Conservation (phyloP, 2,329 filamentous ascomycete species). For the Raffaelea deltoideospora region DNA sequence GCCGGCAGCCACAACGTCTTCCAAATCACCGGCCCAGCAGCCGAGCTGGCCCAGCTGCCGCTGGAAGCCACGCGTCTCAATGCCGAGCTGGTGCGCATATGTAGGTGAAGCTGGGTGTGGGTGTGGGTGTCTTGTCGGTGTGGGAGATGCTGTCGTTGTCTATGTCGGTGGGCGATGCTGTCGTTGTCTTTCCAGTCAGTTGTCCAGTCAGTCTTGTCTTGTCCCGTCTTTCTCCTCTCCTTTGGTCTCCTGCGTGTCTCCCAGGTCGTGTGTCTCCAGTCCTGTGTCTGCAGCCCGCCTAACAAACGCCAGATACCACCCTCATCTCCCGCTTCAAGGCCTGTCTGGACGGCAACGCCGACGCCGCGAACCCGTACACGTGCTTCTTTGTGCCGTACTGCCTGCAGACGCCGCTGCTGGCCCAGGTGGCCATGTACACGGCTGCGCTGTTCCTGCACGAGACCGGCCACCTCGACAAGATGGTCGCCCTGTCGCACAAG, state of each 20-base stretch:
- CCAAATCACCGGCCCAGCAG: conserved; percentile 4
- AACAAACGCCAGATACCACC: conserved; percentile 26
- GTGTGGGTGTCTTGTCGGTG: not conserved
- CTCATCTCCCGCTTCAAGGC: conserved; percentile 35
- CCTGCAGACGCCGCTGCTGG: conserved; percentile 32
- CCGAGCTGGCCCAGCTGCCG: conserved; percentile 24
- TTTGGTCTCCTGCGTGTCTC: no score
- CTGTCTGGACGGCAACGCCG: conserved; percentile 31
- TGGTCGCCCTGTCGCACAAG: conserved; percentile 26
- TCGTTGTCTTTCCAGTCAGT: not conserved
- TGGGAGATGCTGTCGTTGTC: not conserved
- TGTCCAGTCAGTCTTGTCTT: not conserved
- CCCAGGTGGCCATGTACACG: conserved; percentile 33
- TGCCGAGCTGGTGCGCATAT: conserved; percentile 30
- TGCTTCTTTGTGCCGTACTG: conserved; percentile 31
- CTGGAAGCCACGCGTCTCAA: conserved; percentile 26
- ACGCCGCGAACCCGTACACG: conserved; percentile 26
- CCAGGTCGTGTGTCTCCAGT: no score
- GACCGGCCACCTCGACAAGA: conserved; percentile 28
- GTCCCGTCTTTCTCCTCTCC: not conserved
- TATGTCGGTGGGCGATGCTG: not conserved
- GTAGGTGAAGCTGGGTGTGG: conserved; percentile 16
- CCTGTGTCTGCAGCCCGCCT: no score
- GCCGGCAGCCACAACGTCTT: conserved; percentile 12
- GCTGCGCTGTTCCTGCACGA: conserved; percentile 36